Evolutionary conservation across 768 basidiomycete genomes (phyloP), one percentile per base, ranked within the genome.

Genomic region (Pseudohyphozyma bogoriensis): DNA sequence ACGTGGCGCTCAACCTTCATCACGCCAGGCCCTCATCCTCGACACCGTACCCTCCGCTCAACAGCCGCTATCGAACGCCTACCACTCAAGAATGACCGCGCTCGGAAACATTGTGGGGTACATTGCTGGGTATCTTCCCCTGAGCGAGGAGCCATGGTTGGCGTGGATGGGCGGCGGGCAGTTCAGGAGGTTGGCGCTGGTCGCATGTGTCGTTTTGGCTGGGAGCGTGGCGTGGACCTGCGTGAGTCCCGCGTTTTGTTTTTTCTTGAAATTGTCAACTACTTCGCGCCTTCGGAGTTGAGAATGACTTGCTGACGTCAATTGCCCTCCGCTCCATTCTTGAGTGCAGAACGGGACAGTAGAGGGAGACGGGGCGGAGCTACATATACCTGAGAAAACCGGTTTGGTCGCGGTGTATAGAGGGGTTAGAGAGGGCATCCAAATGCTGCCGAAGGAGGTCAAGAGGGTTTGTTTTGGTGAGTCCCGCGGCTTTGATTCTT

Each of bases 71-170:
- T 90, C 86, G 6, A 99, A 97, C 75, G 95, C 95, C 36, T 99
- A 93, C 91, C 91, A 96, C 60, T 87, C 92, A 49, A 79, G 89
- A 63, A 95, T 96, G 87, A 85, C 83, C 46, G 90, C 97, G 71
- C 83, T 90, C n/a, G 95, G 91, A 26, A 97, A 95, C 71, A 93
- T 97, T 51, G 73, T 96, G 64, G 95, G 95, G 12, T 96, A 84
- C 75, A 87, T 87, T 2, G 86, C 66, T 85, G 89, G 92, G 22
- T 96, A 89, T 75, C 73, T 95, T 56, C 89, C 93, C n/a, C 81
- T 99, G 40, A 83, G 82, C 0, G 77, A 82, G 58, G n/a, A n/a
- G 74, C 91, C 56, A 79, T 99, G 51, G n/a, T n/a, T n/a, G n/a
- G 74, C 81, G 31, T 80, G 65, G 65, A 46, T 87, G 33, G 77